phyloP scores from a whole-genome alignment of 106 monocot genomes.

The Phalaenopsis equestris region DNA sequence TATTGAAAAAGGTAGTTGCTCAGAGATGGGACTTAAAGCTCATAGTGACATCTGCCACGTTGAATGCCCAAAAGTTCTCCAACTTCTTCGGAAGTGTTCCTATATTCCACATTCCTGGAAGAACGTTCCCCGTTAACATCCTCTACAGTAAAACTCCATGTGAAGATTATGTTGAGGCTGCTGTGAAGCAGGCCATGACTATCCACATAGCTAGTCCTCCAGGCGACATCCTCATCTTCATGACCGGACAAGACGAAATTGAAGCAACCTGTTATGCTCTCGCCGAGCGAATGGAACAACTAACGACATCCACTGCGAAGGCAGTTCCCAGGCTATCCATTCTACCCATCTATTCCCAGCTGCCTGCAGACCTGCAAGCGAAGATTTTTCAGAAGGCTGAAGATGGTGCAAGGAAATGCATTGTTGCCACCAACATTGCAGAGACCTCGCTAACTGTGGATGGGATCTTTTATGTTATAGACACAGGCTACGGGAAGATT shows the following conservation, averaged over 20 bases:
- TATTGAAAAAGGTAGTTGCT: constrained; percentile 92
- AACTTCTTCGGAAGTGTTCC: constrained; percentile 95
- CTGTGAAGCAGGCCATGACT: constrained; percentile 93
- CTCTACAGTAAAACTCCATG: constrained; percentile 89
- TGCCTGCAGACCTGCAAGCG: constrained; percentile 90
- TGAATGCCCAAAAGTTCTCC: constrained; percentile 93
- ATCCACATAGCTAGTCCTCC: constrained; percentile 88
- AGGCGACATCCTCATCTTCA: constrained; percentile 93
- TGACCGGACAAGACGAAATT: constrained; percentile 99
- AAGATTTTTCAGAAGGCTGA: constrained; percentile 96
- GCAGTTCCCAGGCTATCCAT: constrained; percentile 77
- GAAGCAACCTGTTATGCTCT: constrained; percentile 93
- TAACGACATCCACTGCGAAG: constrained; percentile 57
- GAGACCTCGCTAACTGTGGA: constrained; percentile 94
- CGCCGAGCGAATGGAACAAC: constrained; percentile 85
- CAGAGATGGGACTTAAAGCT: constrained; percentile 91
- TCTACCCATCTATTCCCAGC: constrained; percentile 90
- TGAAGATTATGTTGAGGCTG: constrained; percentile 98
- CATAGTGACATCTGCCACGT: constrained; percentile 95
- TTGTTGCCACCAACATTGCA: constrained; percentile 96
- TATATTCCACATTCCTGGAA: constrained; percentile 83
- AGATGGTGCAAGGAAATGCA: constrained; percentile 88
- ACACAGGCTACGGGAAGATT: constrained; percentile 91
- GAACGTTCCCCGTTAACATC: constrained; percentile 88
- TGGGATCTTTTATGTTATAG: constrained; percentile 91